phyloP scores from a whole-genome alignment of 192 early-diverging fungal genomes.

The Coemansia sp. region DNA sequence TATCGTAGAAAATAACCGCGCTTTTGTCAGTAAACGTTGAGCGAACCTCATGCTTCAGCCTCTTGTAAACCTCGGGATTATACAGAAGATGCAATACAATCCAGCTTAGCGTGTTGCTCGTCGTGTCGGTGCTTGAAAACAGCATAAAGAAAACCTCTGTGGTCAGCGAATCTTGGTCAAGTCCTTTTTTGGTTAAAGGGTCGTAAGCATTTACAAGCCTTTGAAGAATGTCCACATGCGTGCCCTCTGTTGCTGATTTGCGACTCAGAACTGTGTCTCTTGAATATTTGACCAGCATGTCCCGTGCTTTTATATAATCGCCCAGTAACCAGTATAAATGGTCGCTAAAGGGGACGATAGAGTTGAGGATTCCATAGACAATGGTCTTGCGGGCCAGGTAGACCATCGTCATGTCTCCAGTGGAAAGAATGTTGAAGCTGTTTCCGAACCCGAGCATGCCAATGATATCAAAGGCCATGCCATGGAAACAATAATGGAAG shows the following conservation, averaged over 20 bases:
- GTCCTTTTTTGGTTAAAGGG: slow-evolving; percentile 20
- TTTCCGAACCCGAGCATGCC: slow-evolving; percentile 39
- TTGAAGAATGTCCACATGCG: slow-evolving; percentile 37
- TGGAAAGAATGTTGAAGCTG: slow-evolving; percentile 19
- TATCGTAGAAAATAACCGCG: slow-evolving; percentile 18
- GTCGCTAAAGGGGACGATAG: slow-evolving; percentile 2
- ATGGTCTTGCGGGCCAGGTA: slow-evolving; percentile 4
- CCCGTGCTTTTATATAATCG: too few species aligned
- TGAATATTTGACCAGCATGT: neutral
- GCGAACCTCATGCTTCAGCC: slow-evolving; percentile 27
- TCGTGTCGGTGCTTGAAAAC: slow-evolving; percentile 49
- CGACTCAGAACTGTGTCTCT: too few species aligned
- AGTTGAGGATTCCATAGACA: slow-evolving; percentile 6
- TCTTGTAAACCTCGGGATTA: slow-evolving; percentile 17
- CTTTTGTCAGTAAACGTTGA: slow-evolving; percentile 13
- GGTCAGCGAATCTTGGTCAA: slow-evolving; percentile 9
- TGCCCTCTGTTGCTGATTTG: neutral
- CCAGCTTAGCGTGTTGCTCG: slow-evolving; percentile 46
- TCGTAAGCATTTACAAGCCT: slow-evolving; percentile 43
- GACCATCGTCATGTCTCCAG: slow-evolving; percentile 11
- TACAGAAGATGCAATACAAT: slow-evolving; percentile 32
- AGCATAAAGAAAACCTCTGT: slow-evolving; percentile 36
- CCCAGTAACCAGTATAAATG: slow-evolving; percentile 11
- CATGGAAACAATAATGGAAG: slow-evolving; percentile 39
- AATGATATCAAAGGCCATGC: slow-evolving; percentile 43